Base-by-base conservation (phyloP, 2,329 filamentous ascomycete genomes). In the Phaeophleospora eucalypticola region DNA sequence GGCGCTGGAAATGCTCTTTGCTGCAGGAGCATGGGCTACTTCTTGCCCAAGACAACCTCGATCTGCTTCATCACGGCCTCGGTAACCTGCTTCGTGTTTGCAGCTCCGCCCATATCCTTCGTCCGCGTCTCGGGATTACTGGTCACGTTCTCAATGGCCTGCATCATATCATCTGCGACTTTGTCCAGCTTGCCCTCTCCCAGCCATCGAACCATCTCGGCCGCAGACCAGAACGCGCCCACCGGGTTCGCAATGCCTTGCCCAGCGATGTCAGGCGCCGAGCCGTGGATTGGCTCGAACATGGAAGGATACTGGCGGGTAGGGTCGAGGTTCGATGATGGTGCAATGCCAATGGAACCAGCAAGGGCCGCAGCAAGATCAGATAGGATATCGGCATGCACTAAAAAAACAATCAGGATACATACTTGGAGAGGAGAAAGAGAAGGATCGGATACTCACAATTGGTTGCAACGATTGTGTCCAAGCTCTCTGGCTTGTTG, bases 281-380 rank as follows among this genome's bases (percentile, higher is more conserved):
- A 54, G 39, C 55, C 55, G 56, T 81, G 78, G 43, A 82, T 80
- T 0, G 79, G 79, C 67, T 82, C 79, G 51, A 82, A 82, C 76
- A 82, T 80, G 43, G 72, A 76, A 0, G 81, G 81, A 49, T 80
- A 77, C 53, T 75, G 60, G 14, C 78, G 69, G 1, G 77, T 81
- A 1, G 83, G 83, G 54, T 87, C 83, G 1, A 87, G 69, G 56
- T 87, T 87, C 35, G 77, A 81, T 0, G 83, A 86, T 2, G 84
- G 83, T 3, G 84, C 84, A 48, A 88, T 86, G 7, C 84, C 83
- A 50, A 87, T 87, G 2, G 78, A 83, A 0, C 84, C 84, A 2
- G 83, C 83, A 4, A 87, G 69, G 0, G 83, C 82, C 12, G 84
- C 83, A 4, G 83, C 84, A 16, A 87, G 71, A 58, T 87, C 84